Base-by-base conservation (phyloP, 768 basidiomycete species). In the Mycena pura region DNA sequence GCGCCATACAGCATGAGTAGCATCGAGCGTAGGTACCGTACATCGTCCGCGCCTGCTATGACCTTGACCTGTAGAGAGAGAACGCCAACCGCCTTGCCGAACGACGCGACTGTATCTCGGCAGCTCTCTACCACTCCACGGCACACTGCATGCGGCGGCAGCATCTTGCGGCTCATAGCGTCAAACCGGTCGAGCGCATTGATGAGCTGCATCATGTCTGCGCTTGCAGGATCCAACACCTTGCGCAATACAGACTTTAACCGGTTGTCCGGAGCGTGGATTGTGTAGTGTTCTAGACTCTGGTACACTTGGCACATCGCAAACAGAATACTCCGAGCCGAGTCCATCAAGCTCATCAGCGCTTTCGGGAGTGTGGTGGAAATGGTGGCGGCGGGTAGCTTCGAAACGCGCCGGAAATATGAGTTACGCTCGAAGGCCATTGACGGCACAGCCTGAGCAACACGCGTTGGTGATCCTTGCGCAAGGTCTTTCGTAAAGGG, bases 361-460 rank as follows among this genome's bases (percentile, higher is more conserved):
- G 90, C 76, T 15, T 81, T 77, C 0, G 96, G 92, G 9, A 97
- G 83, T 19, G 87, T 81, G 65, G 84, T 85, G 19, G 87, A 82
- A 29, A 86, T 81, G 8, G 81, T 76, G 29, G 85, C 83, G 1
- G 80, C 76, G 2, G 91, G 90, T 5, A 94, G 77, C 29, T 89
- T 87, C 2, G 94, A 95, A 22, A 96, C 80, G n/a, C 95, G 88
- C 34, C 90, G 89, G 77, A 99, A 99, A 75, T 99, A 99, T 2
- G 93, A 92, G 69, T 94, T 91, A 22, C 92, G 86, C 69, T 96
- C 93, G 4, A 85, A 83, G 39, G 93, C 87, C 74, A 91, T 86
- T 5, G 87, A 81, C 19, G 86, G 84, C 3, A 83, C 77, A 1
- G 80, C 79, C 3, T 78, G 73, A 28, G 83, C 82, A 8, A 84